phyloP scores from a whole-genome alignment of 306 rosid species.

The Pterocarpus macrocarpus region DNA sequence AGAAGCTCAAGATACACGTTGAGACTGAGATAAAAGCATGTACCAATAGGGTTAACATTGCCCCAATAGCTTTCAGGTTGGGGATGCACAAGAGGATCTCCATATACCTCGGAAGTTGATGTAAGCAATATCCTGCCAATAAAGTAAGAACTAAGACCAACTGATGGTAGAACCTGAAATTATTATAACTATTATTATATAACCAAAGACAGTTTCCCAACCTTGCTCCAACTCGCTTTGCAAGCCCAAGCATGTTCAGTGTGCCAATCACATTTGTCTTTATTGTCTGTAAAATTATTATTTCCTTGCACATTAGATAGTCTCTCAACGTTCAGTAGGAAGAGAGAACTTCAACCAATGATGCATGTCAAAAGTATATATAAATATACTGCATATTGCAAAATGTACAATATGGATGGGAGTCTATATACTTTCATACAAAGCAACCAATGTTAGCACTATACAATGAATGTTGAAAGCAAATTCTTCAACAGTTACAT shows the following conservation, averaged over 20 bases:
- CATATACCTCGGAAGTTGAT: slow-evolving; percentile 96
- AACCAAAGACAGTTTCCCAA: slow-evolving; percentile 31
- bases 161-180: slow-evolving; percentile 28
- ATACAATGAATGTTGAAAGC: slow-evolving; percentile 13
- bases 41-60: slow-evolving; percentile 98
- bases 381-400: slow-evolving; percentile 27
- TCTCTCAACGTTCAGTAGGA: slow-evolving; percentile 37
- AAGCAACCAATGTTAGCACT: slow-evolving; percentile 8
- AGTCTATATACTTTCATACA: slow-evolving; percentile 5
- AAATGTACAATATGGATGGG: slow-evolving; percentile 4
- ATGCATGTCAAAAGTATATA: slow-evolving; percentile 10
- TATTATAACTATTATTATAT: not conserved
- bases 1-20: slow-evolving; percentile 33
- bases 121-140: slow-evolving; percentile 90
- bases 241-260: slow-evolving; percentile 97
- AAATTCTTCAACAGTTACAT: slow-evolving; percentile 17
- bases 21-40: slow-evolving; percentile 46
- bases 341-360: slow-evolving; percentile 15
- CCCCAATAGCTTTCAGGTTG: slow-evolving; percentile 97
- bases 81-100: slow-evolving; percentile 96
- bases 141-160: slow-evolving; percentile 39
- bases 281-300: slow-evolving; percentile 73
- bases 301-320: slow-evolving; percentile 45
- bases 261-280: slow-evolving; percentile 99
- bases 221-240: slow-evolving; percentile 99